phyloP scores from a whole-genome alignment of 257 asterid species.

The Cynanchum wilfordii region DNA sequence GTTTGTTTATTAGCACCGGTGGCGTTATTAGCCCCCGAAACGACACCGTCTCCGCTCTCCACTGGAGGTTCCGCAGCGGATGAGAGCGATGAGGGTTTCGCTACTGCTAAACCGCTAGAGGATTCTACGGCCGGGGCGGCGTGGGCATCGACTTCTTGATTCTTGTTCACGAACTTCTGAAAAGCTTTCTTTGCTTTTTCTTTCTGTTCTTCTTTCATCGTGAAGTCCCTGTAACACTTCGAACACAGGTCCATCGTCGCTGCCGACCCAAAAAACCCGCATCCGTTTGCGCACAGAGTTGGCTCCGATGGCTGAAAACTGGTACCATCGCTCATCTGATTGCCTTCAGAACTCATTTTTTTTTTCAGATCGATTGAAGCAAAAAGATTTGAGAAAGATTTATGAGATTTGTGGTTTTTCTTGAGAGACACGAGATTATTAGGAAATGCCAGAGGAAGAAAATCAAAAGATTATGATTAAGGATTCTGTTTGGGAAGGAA shows the following conservation, averaged over 20 bases:
- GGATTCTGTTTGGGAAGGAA: background rate
- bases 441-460: no score
- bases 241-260: slow-evolving; percentile 42
- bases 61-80: background rate
- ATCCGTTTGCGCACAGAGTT: slow-evolving; percentile 32
- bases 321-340: slow-evolving; percentile 31
- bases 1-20: background rate
- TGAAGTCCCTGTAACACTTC: slow-evolving; percentile 36
- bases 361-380: background rate
- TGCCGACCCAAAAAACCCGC: slow-evolving; percentile 51
- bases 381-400: background rate
- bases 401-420: background rate
- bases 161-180: slow-evolving; percentile 21
- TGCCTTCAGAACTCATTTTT: slow-evolving; percentile 40
- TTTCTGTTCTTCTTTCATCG: slow-evolving; percentile 28
- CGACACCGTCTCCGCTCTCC: background rate
- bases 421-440: background rate
- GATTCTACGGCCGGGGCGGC: background rate
- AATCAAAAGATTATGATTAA: background rate
- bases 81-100: background rate
- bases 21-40: slow-evolving; percentile 4
- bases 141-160: background rate
- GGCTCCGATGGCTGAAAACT: slow-evolving; percentile 36
- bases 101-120: background rate
- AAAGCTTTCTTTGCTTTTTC: slow-evolving; percentile 33